A percentile compares a stretch with the other conserved stretches of the same genome.
phyloP scores from a whole-genome alignment of 2,329 filamentous ascomycete genomes.

The Penicillium crustosum region DNA sequence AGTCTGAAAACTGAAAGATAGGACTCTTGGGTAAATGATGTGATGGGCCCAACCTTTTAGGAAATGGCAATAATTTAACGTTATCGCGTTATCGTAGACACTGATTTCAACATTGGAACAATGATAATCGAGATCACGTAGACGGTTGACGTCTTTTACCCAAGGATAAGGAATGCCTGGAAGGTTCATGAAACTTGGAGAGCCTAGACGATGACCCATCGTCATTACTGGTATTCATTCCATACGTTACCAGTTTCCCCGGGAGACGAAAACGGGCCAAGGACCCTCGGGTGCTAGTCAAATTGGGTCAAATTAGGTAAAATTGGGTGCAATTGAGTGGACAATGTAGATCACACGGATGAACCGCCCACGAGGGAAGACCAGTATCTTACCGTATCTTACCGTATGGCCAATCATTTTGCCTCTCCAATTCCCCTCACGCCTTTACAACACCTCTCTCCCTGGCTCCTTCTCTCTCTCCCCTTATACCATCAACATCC shows the following conservation, averaged over 20 bases:
- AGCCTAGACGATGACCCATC: conserved; percentile 7
- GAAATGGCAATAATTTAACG: conserved; percentile 1
- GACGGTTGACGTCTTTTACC: conserved; percentile 15
- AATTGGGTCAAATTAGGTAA: not conserved
- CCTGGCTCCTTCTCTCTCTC: conserved; percentile 19
- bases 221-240: conserved; percentile 14
- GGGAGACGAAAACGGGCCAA: conserved; percentile 13
- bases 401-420: conserved; percentile 12
- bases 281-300: conserved; percentile 14
- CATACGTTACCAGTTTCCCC: conserved; percentile 5
- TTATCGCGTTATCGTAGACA: not conserved
- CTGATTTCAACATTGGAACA: not conserved
- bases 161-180: conserved; percentile 29
- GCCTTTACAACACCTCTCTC: conserved; percentile 18
- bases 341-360: conserved; percentile 7
- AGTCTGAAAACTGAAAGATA: not conserved
- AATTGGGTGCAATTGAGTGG: not conserved
- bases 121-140: conserved; percentile 4
- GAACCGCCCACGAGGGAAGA: conserved; percentile 22
- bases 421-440: conserved; percentile 21
- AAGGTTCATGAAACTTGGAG: conserved; percentile 29
- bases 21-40: not conserved
- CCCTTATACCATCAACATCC: conserved; percentile 19
- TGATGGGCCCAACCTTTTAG: not conserved
- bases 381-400: conserved; percentile 15